Evolutionary conservation across 495 filamentous ascomycete species (phyloP).

Genomic region (Melanomma pulvis-pyrius): DNA sequence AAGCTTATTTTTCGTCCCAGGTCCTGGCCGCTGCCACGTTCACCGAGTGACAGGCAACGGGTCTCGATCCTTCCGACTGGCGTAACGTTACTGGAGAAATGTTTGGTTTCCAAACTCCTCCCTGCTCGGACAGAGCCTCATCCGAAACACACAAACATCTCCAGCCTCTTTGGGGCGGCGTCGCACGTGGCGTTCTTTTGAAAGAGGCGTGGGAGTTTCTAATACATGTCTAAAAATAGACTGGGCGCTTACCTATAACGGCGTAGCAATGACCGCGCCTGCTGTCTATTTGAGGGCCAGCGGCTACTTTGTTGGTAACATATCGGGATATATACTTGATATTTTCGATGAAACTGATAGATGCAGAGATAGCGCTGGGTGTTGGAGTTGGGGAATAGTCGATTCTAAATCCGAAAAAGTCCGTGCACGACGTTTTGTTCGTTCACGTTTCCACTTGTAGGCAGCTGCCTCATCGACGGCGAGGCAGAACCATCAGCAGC

Average conservation of each 20-base stretch:
- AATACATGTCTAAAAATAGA: not conserved
- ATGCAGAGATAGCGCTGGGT: not conserved
- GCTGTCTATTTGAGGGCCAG: not conserved
- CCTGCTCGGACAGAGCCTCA: not conserved
- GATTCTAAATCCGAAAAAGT: not conserved
- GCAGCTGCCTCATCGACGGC: not conserved
- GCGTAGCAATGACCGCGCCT: not conserved
- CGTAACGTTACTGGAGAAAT: not conserved
- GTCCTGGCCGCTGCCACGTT: no score
- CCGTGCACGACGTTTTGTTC: not conserved
- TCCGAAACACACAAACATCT: not conserved
- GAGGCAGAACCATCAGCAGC: not conserved
- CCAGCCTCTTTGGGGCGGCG: not conserved
- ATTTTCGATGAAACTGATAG: not conserved
- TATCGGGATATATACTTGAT: not conserved
- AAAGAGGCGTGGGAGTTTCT: not conserved
- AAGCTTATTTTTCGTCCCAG: constrained; percentile 24
- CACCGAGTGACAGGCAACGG: not conserved
- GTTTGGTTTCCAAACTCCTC: not conserved
- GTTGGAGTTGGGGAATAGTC: not conserved
- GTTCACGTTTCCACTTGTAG: not conserved
- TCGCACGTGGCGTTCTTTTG: not conserved
- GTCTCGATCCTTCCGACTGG: not conserved
- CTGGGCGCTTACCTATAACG: not conserved
- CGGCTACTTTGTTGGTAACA: not conserved